Conservation (phyloP, 2,329 filamentous ascomycete genomes). For the Phialemoniopsis sp. region DNA sequence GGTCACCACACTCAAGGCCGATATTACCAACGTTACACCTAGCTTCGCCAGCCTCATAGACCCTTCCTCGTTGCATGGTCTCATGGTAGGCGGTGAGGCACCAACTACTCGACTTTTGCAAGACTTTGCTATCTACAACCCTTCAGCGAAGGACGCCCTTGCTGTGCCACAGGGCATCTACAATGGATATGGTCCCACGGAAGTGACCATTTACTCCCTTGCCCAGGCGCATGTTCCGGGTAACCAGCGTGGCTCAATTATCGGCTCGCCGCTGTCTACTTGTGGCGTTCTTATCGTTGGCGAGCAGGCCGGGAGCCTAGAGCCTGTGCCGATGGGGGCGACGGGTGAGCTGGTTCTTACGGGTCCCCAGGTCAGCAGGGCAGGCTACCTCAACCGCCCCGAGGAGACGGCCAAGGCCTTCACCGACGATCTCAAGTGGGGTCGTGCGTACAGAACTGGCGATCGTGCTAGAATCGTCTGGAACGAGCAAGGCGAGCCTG, state of each 20-base stretch:
- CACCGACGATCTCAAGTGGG: constrained; percentile 9
- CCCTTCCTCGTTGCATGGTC: constrained; percentile 18
- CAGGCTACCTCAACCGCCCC: constrained; percentile 33
- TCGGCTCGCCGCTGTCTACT: constrained; percentile 26
- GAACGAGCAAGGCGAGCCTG: constrained; percentile 12
- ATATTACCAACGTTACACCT: constrained; percentile 30
- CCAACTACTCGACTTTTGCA: constrained; percentile 18
- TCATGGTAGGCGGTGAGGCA: constrained; percentile 27
- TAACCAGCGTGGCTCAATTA: constrained; percentile 24
- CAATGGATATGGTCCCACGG: constrained; percentile 21
- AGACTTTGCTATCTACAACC: constrained; percentile 17
- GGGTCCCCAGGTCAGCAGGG: constrained; percentile 13
- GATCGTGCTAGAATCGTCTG: constrained; percentile 11
- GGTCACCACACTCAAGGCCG: constrained; percentile 22
- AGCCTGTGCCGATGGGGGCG: constrained; percentile 9
- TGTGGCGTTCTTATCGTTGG: constrained; percentile 24
- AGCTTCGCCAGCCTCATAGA: constrained; percentile 27
- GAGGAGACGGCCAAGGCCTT: constrained; percentile 9
- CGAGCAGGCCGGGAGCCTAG: constrained; percentile 3
- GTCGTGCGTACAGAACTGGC: constrained; percentile 11
- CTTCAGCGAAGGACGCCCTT: constrained; percentile 1
- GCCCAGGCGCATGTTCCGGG: constrained; percentile 12
- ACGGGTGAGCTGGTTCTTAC: constrained; percentile 11
- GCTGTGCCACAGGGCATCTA: constrained; percentile 10
- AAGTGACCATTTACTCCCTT: constrained; percentile 17